A percentile compares a stretch with the other conserved stretches of the same genome.
Evolutionary conservation across 805 yeast genomes (phyloP).

Genomic region (Zygoascus biomembranicola): DNA sequence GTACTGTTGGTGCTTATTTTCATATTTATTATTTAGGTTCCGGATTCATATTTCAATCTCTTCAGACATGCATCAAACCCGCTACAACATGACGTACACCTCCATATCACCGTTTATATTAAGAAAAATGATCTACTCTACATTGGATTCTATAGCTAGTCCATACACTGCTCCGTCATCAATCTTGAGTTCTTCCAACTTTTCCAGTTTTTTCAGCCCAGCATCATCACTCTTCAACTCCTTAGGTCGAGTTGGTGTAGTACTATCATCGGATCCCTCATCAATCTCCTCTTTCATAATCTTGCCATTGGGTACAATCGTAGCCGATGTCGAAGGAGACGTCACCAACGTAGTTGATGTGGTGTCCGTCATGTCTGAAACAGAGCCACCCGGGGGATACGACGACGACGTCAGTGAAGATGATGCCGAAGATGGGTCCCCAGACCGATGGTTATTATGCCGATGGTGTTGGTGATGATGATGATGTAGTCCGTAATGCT

Average conservation of each 20-base stretch:
- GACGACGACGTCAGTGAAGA: conserved; percentile 2
- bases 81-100: not conserved
- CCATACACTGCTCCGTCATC: conserved; percentile 11
- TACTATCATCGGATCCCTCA: not conserved
- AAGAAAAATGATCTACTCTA: not conserved
- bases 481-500: not conserved
- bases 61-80: not conserved
- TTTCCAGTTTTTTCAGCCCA: conserved; percentile 2
- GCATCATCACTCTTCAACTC: conserved; percentile 2
- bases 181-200: conserved; percentile 3
- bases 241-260: not conserved
- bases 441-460: not conserved
- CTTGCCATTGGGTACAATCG: not conserved
- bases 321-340: not conserved
- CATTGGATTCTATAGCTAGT: conserved; percentile 9
- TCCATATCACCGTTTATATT: not conserved
- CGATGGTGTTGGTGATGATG: not conserved
- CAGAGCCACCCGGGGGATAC: not conserved
- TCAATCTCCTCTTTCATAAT: not conserved
- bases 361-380: not conserved
- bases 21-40: not conserved
- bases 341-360: not conserved
- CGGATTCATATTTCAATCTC: not conserved
- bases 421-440: not conserved
- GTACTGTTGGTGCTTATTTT: not conserved